Percentiles rank a stretch among this genome's conserved stretches.
These are phyloP conservation scores for Spongospora subterranea DNA, from an alignment of 208 protist species.

Conservation along the genomic window DNA sequence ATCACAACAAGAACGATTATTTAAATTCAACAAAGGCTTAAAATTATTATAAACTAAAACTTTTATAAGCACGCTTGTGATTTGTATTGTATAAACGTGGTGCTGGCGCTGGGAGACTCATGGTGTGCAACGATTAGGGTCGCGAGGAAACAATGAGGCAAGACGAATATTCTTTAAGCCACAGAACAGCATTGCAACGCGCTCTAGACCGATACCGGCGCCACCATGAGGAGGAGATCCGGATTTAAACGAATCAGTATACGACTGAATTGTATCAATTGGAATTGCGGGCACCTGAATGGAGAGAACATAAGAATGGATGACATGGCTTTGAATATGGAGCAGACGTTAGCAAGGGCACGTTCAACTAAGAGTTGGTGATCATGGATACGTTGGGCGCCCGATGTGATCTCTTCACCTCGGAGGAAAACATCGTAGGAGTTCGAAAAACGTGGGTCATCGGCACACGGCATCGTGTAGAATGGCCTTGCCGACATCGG, in stretches of 20 bases:
- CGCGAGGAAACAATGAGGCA: conserved; percentile 97
- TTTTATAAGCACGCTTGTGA: background rate
- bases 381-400: conserved; percentile 99
- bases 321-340: too few species aligned
- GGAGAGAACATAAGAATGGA: conserved; percentile 7
- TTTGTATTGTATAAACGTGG: background rate
- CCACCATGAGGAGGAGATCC: conserved; percentile 97
- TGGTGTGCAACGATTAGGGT: conserved; percentile 93
- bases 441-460: conserved; percentile 84
- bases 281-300: conserved; percentile 31
- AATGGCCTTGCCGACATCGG: conserved; percentile 94
- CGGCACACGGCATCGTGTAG: conserved; percentile 99
- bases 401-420: conserved; percentile 99
- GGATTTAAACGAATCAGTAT: conserved; percentile 97
- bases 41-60: background rate
- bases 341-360: conserved; percentile 69
- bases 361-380: conserved; percentile 85
- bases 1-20: background rate
- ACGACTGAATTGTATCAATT: conserved; percentile 73
- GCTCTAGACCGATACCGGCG: conserved; percentile 91
- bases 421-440: conserved; percentile 99
- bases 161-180: conserved; percentile 97
- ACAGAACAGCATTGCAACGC: conserved; percentile 98
- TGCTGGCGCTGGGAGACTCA: conserved; percentile 70
- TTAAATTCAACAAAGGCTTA: background rate